Base-by-base conservation (phyloP, 129 eudicot genomes). In the Tanacetum coccineum region DNA sequence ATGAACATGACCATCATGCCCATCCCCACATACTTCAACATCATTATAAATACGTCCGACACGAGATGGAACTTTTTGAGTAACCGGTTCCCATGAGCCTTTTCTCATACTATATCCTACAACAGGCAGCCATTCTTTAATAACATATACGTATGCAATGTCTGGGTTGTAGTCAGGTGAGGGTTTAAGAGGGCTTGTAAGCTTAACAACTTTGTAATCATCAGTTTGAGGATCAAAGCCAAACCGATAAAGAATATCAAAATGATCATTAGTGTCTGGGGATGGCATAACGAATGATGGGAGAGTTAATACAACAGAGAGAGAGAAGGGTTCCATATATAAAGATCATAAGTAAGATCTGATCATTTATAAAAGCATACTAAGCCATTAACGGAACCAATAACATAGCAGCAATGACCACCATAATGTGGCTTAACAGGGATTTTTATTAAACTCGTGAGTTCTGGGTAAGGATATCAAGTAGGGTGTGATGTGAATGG, bases 51-150 rank as follows among this genome's bases (percentile, higher is more conserved):
- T 65, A 39, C 40, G 13, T 2, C 13, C n/a, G 22, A 65, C 44
- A 13, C 47, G 56, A 6, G 70, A 14, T 46, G 56, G 56, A 64
- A 64, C 14, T 1, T 20, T 49, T 13, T 47, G 18, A 47, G 39
- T 47, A 9, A 46, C 9, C n/a, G 9, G 1, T 65, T 65, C 30
- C 70, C 70, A 65, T 0, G 57, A 46, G 22, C 44, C 57, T 3
- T 65, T 65, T 45, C 57, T 46, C 70, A 65, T 64, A 6, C 56
- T 46, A 46, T 64, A 64, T 55, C 45, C 69, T 20, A 45, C 69
- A 4, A 64, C 69, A 2, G 6, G 69, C 19, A 6, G 22, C 17
- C 56, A 49, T 13, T 64, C 56, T 64, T 45, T 64, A 21, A 18
- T 4, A 42, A 26, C 46, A 64, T 3, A 9, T 46, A 10, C n/a